These are phyloP conservation scores for Davidsoniella australis DNA, from an alignment of 2,329 filamentous ascomycete species.

Conservation along the genomic window DNA sequence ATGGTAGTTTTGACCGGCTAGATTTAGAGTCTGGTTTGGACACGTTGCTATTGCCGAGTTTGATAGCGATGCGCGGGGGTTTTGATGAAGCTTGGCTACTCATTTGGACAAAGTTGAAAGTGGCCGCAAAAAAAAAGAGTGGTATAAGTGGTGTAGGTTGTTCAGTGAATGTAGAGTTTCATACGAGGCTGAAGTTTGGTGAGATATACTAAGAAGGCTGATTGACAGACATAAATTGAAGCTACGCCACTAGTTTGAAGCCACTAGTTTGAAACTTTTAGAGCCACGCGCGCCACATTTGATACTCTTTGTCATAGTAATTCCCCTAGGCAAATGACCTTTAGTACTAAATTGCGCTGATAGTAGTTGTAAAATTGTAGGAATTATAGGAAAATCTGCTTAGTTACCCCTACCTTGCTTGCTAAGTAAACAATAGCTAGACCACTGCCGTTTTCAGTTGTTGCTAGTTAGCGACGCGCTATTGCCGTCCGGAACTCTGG, in stretches of 20 bases:
- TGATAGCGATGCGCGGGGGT: constrained; percentile 13
- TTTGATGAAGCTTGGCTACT: constrained; percentile 2
- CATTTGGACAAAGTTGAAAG: neutral
- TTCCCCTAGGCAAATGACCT: too few species aligned
- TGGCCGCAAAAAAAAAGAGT: neutral
- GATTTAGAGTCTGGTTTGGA: constrained; percentile 8
- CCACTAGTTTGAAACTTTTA: too few species aligned
- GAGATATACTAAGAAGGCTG: too few species aligned
- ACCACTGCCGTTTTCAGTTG: neutral
- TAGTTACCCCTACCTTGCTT: neutral
- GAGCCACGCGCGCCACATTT: too few species aligned
- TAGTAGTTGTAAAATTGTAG: too few species aligned
- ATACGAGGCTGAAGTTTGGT: too few species aligned
- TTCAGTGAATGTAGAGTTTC: neutral
- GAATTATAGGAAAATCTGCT: too few species aligned
- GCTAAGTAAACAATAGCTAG: neutral
- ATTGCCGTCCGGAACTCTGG: neutral
- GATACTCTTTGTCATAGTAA: too few species aligned
- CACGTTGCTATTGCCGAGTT: constrained; percentile 6
- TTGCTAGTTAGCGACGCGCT: constrained; percentile 8
- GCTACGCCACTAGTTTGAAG: too few species aligned
- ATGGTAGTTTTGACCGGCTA: constrained; percentile 3
- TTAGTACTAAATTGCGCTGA: too few species aligned
- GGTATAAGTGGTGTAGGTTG: neutral
- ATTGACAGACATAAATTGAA: too few species aligned